Evolutionary conservation across 306 rosid species (phyloP).

Genomic region (Rosa chinensis): DNA sequence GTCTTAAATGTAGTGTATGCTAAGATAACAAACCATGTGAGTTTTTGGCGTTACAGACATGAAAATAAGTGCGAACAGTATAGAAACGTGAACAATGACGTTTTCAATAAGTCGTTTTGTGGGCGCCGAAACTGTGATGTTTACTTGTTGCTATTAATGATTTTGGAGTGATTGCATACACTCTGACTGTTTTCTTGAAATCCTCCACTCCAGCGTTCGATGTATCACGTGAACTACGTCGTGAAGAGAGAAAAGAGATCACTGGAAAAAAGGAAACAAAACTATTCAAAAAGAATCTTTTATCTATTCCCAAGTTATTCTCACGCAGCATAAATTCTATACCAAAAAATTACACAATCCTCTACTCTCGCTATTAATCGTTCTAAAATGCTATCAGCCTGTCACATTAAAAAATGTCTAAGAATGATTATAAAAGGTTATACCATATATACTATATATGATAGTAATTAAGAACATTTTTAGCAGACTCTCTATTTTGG

Average conservation of each 20-base stretch:
- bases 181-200: not conserved
- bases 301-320: not conserved
- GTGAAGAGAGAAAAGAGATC: not conserved
- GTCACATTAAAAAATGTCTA: no score
- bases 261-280: not conserved
- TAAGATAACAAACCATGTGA: not conserved
- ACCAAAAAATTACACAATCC: no score
- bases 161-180: not conserved
- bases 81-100: not conserved
- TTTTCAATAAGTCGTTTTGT: not conserved
- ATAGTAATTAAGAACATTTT: no score
- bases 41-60: not conserved
- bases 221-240: not conserved
- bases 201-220: fast-evolving
- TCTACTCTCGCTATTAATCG: no score
- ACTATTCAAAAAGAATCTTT: not conserved
- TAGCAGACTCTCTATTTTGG: no score
- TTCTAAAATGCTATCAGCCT: no score
- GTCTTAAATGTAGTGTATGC: not conserved
- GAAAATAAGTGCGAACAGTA: not conserved
- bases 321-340: no score
- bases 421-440: no score
- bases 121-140: not conserved
- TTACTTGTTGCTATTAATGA: not conserved
- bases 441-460: no score